phyloP scores from a whole-genome alignment of 768 basidiomycete species.

The Psilocybe tampanensis region DNA sequence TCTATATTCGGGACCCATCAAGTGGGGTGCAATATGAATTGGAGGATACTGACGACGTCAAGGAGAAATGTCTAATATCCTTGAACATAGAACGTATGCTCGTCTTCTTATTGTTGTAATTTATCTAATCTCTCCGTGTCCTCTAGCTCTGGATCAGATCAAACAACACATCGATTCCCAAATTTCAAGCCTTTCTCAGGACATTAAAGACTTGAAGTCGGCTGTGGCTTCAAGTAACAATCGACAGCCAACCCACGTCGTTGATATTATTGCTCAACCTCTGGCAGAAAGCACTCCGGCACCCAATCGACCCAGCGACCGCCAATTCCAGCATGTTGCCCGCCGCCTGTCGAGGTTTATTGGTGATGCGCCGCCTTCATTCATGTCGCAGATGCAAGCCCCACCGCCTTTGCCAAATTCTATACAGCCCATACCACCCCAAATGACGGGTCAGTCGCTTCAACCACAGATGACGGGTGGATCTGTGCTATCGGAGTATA shows the following conservation, averaged over 20 bases:
- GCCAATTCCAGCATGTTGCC: constrained; percentile 73
- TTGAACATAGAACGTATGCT: constrained; percentile 95
- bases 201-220: constrained; percentile 85
- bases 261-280: constrained; percentile 53
- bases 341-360: constrained; percentile 75
- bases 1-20: constrained; percentile 91
- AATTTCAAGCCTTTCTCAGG: constrained; percentile 81
- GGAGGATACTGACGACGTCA: constrained; percentile 92
- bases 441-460: constrained; percentile 70
- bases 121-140: constrained; percentile 6
- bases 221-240: constrained; percentile 51
- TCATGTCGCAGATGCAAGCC: constrained; percentile 22
- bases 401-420: constrained; percentile 25
- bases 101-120: constrained; percentile 6
- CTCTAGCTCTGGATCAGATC: constrained; percentile 92
- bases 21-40: constrained; percentile 95
- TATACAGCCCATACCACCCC: constrained; percentile 48
- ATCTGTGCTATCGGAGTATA: constrained; percentile 74
- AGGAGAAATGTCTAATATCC: constrained; percentile 84
- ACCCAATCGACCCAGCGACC: constrained; percentile 69
- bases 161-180: constrained; percentile 97
- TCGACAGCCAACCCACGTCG: constrained; percentile 50
- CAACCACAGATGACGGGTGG: constrained; percentile 75
- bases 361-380: constrained; percentile 38
- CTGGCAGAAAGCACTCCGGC: constrained; percentile 70